Percentiles rank a stretch among this genome's conserved stretches.
These are phyloP conservation scores for Trametes meyenii DNA, from an alignment of 768 basidiomycete species.

Conservation along the genomic window DNA sequence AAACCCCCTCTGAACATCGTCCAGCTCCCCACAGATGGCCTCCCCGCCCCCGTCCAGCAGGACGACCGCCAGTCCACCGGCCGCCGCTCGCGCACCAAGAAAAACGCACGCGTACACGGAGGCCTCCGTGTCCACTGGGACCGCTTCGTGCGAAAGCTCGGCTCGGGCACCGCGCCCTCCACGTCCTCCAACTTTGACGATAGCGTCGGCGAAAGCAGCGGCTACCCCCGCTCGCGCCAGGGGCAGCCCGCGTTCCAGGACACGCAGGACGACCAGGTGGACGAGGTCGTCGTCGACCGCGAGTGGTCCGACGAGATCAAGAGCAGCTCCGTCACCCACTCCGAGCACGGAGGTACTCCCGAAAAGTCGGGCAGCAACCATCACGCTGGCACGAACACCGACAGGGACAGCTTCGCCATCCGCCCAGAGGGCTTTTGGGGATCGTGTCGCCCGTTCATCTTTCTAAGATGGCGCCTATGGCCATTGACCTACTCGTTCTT, in stretches of 20 bases:
- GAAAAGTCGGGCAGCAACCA: slow-evolving; percentile 53
- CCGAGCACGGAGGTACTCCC: slow-evolving; percentile 50
- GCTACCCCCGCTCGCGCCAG: slow-evolving; percentile 31
- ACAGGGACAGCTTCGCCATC: slow-evolving; percentile 38
- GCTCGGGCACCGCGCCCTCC: slow-evolving; percentile 44
- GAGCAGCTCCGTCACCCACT: slow-evolving; percentile 51
- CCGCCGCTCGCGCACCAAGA: slow-evolving; percentile 26
- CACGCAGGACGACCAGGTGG: slow-evolving; percentile 48
- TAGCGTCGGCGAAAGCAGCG: slow-evolving; percentile 44
- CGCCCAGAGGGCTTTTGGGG: slow-evolving; percentile 42
- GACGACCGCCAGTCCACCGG: slow-evolving; percentile 17
- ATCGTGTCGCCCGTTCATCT: slow-evolving; percentile 39
- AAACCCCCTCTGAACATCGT: slow-evolving; percentile 10
- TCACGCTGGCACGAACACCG: slow-evolving; percentile 41
- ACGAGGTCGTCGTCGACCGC: slow-evolving; percentile 79
- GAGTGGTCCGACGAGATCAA: slow-evolving; percentile 64
- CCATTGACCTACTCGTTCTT: slow-evolving; percentile 61
- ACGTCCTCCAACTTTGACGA: slow-evolving; percentile 56
- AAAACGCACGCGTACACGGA: slow-evolving; percentile 30
- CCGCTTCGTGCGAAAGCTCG: slow-evolving; percentile 36
- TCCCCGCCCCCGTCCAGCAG: slow-evolving; percentile 23
- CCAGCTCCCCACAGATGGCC: slow-evolving; percentile 7
- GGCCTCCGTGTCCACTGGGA: slow-evolving; percentile 36
- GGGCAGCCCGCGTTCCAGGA: slow-evolving; percentile 33
- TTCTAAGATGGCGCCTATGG: slow-evolving; percentile 62